Percentiles rank a stretch among this genome's conserved stretches.
These are phyloP conservation scores for Scenedesmus sp. DNA, from an alignment of 163 green algal genomes.

Conservation along the genomic window DNA sequence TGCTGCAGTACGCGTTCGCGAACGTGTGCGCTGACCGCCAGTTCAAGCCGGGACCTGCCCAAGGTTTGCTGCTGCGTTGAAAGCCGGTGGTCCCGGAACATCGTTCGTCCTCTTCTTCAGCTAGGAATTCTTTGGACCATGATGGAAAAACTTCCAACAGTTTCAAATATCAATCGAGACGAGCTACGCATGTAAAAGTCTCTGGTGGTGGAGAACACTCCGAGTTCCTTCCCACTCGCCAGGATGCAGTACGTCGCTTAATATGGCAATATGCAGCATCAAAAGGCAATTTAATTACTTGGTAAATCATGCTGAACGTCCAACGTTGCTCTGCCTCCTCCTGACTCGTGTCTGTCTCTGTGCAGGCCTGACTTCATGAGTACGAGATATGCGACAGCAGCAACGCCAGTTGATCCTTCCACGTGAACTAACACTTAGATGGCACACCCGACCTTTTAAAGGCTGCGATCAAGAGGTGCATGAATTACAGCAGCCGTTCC, in stretches of 20 bases:
- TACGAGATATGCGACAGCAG: neutral
- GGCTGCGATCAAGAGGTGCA: neutral
- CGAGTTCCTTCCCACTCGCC: neutral
- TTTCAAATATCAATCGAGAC: no score
- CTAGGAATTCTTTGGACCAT: no score
- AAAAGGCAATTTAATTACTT: neutral
- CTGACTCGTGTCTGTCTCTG: neutral
- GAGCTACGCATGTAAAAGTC: no score
- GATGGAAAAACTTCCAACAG: no score
- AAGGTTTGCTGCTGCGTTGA: neutral
- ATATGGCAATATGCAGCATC: neutral
- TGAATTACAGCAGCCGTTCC: neutral
- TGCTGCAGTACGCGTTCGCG: no score
- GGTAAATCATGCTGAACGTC: neutral
- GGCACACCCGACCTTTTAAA: neutral
- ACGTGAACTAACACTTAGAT: neutral
- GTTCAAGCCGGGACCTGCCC: neutral
- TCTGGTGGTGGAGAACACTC: neutral
- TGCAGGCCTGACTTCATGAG: neutral
- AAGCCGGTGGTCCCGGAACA: neutral
- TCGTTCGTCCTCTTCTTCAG: neutral
- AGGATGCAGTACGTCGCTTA: neutral
- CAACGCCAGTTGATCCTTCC: constrained; percentile 10
- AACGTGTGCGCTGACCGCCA: neutral
- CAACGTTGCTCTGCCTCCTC: neutral